Percentiles rank a stretch among this genome's conserved stretches.
Evolutionary conservation across 2,329 filamentous ascomycete genomes (phyloP).

Genomic region (Amauroascus verrucosus): DNA sequence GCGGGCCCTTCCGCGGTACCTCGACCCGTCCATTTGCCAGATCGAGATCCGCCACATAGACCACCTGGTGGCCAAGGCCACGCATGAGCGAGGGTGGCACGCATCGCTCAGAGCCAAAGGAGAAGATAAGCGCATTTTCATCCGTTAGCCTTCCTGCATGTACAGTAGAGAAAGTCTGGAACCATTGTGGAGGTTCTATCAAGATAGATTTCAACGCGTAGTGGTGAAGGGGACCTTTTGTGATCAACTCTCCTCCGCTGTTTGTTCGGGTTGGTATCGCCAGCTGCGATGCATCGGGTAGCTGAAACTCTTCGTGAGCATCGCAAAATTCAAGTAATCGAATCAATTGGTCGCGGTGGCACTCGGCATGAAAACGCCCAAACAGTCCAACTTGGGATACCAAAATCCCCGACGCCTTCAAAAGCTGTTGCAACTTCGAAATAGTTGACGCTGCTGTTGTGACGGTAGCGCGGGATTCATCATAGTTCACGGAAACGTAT

Average conservation of each 20-base stretch:
- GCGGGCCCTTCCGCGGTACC: neutral
- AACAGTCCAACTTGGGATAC: constrained; percentile 24
- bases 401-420: constrained; percentile 23
- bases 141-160: constrained; percentile 8
- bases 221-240: constrained; percentile 21
- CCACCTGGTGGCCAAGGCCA: constrained; percentile 16
- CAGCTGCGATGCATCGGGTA: constrained; percentile 25
- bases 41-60: constrained; percentile 6
- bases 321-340: constrained; percentile 24
- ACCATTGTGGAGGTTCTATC: constrained; percentile 29
- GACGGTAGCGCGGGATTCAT: constrained; percentile 31
- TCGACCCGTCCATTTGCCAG: neutral
- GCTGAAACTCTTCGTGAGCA: constrained; percentile 22
- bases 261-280: constrained; percentile 18
- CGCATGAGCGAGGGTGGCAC: constrained; percentile 28
- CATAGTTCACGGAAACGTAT: constrained; percentile 32
- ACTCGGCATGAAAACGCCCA: constrained; percentile 27
- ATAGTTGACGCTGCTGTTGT: constrained; percentile 21
- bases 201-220: constrained; percentile 29
- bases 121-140: constrained; percentile 19
- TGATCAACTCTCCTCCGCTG: constrained; percentile 18
- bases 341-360: constrained; percentile 15
- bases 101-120: constrained; percentile 32
- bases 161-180: constrained; percentile 22
- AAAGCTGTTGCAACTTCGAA: constrained; percentile 17